phyloP scores from a whole-genome alignment of 331 rosid genomes.

The Rhamnella rubrinervis region DNA sequence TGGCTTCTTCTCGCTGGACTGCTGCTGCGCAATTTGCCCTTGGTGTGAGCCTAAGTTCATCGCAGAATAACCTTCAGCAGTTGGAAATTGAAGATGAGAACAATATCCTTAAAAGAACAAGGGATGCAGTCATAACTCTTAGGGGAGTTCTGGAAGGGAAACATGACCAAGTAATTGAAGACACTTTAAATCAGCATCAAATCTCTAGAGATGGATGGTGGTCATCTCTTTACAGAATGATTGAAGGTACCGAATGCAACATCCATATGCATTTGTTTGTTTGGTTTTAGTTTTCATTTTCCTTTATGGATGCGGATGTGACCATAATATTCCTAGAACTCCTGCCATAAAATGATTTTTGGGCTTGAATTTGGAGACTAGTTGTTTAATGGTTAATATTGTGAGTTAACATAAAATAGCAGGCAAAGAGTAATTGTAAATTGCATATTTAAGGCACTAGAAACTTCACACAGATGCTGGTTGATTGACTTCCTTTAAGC shows the following conservation, averaged over 20 bases:
- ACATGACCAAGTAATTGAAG: conserved; percentile 36
- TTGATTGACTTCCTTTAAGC: too few relatives aligned
- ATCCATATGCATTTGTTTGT: not conserved
- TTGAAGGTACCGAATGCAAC: conserved; percentile 36
- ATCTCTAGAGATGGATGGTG: conserved; percentile 53
- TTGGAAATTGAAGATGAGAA: conserved; percentile 41
- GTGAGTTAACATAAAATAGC: too few relatives aligned
- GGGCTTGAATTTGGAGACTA: too few relatives aligned
- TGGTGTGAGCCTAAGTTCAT: conserved; percentile 43
- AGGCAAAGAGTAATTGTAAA: too few relatives aligned
- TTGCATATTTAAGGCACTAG: too few relatives aligned
- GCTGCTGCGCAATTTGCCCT: conserved; percentile 51
- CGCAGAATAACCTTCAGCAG: conserved; percentile 47
- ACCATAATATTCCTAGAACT: too few relatives aligned
- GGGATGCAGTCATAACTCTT: conserved; percentile 45
- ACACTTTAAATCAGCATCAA: conserved; percentile 34
- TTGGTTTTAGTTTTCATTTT: too few relatives aligned
- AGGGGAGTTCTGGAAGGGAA: conserved; percentile 50
- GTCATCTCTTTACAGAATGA: conserved; percentile 47
- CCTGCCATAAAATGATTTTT: too few relatives aligned
- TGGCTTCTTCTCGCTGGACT: conserved; percentile 54
- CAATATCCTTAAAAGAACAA: conserved; percentile 38
- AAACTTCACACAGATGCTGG: too few relatives aligned
- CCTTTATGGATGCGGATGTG: too few relatives aligned
- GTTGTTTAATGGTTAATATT: too few relatives aligned